Evolutionary conservation across 768 basidiomycete genomes (phyloP).

Genomic region (Candolleomyces efflorescens): DNA sequence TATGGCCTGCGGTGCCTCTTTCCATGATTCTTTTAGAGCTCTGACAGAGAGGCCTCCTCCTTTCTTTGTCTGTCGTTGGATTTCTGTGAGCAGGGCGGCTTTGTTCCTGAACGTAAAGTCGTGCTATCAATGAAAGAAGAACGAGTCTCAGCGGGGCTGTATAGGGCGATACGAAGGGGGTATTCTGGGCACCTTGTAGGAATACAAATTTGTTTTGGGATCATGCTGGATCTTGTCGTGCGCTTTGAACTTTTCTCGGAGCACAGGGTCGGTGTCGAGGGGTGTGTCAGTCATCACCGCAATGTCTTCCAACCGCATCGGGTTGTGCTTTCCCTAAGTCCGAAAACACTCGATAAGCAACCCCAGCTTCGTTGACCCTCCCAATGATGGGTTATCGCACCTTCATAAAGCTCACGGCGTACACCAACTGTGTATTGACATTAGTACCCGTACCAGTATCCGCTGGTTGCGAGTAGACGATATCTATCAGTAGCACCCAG

Average conservation of each 20-base stretch:
- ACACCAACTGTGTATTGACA: slow-evolving; percentile 83
- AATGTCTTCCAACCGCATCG: slow-evolving; percentile 85
- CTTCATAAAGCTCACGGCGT: slow-evolving; percentile 79
- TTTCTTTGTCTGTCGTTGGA: slow-evolving; percentile 78
- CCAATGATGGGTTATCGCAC: slow-evolving; percentile 29
- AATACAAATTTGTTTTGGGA: slow-evolving; percentile 79
- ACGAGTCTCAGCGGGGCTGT: neutral
- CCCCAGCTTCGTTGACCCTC: neutral
- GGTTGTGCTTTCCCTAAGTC: slow-evolving; percentile 59
- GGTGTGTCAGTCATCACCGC: slow-evolving; percentile 79
- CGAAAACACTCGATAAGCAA: slow-evolving; percentile 1
- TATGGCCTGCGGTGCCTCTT: slow-evolving; percentile 59
- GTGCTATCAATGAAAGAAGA: slow-evolving; percentile 45
- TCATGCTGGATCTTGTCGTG: slow-evolving; percentile 82
- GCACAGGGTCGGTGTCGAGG: slow-evolving; percentile 61
- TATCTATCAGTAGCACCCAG: slow-evolving; percentile 37
- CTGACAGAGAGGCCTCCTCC: slow-evolving; percentile 85
- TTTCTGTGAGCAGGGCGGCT: slow-evolving; percentile 77
- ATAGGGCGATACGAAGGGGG: too few relatives aligned
- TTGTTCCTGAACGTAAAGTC: slow-evolving; percentile 86
- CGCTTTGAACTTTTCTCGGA: slow-evolving; percentile 76
- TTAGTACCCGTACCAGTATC: slow-evolving; percentile 78
- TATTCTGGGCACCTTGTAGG: slow-evolving; percentile 62
- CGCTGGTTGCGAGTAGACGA: slow-evolving; percentile 86
- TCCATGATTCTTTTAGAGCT: slow-evolving; percentile 87